Percentiles rank a stretch among this genome's conserved stretches.
phyloP scores from a whole-genome alignment of 169 alveolate species.

The Ichthyophthirius multifiliis region DNA sequence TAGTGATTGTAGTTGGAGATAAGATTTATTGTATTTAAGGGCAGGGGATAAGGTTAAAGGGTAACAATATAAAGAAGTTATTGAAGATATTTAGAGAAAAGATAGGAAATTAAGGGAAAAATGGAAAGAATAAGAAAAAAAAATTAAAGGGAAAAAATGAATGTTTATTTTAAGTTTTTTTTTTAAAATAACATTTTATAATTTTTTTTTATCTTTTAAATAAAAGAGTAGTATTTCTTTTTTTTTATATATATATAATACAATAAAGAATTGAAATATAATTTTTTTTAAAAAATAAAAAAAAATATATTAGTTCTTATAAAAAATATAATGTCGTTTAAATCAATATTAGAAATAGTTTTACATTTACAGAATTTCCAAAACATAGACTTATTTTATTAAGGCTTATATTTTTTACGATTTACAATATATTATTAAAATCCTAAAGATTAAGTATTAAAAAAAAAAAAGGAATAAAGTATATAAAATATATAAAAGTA shows the following conservation, averaged over 20 bases:
- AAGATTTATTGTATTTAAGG: conserved; percentile 41
- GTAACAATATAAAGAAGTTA: conserved; percentile 40
- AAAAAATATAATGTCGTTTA: conserved; percentile 78
- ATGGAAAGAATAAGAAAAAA: conserved; percentile 10
- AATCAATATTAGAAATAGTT: conserved; percentile 70
- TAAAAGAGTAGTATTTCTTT: too few relatives aligned
- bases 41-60: conserved; percentile 48
- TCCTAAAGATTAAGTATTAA: neutral
- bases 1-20: conserved; percentile 56
- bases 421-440: conserved; percentile 33
- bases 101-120: conserved; percentile 67
- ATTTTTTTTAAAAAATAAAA: too few relatives aligned
- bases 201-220: too few relatives aligned
- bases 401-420: conserved; percentile 68
- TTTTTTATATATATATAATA: too few relatives aligned
- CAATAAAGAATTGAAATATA: too few relatives aligned
- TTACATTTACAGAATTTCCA: conserved; percentile 66
- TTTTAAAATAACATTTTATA: neutral
- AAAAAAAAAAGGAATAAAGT: neutral
- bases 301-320: too few relatives aligned
- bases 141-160: neutral
- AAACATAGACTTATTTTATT: conserved; percentile 71
- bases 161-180: neutral
- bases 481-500: neutral
- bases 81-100: conserved; percentile 65